Percentiles rank a stretch among this genome's conserved stretches.
Conservation (phyloP, 495 filamentous ascomycete species). For the Sordaria brevicollis region DNA sequence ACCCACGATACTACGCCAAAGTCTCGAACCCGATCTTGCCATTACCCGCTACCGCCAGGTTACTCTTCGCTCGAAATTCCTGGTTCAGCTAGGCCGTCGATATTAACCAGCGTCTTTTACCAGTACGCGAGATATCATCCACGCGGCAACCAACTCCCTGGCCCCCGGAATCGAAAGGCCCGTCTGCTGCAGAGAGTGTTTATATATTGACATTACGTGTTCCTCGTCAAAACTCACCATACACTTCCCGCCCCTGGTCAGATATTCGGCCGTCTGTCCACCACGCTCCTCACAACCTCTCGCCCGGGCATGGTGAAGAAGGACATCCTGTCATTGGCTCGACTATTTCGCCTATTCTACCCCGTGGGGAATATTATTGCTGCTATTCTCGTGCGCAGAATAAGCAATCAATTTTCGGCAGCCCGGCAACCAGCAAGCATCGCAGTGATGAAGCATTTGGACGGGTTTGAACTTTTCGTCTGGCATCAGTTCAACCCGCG, state of each 20-base stretch:
- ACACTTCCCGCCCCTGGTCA: constrained; percentile 8
- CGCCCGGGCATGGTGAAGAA: constrained; percentile 8
- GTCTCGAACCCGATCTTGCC: not conserved
- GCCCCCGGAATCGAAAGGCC: constrained; percentile 12
- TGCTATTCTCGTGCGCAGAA: constrained; percentile 16
- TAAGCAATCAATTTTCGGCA: constrained; percentile 13
- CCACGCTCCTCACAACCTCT: constrained; percentile 6
- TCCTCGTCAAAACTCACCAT: constrained; percentile 8
- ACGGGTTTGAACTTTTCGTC: not conserved
- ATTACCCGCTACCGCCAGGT: not conserved
- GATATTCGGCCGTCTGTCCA: constrained; percentile 9
- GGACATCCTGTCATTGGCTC: constrained; percentile 12
- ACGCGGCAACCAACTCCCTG: constrained; percentile 17
- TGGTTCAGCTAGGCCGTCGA: constrained; percentile 10
- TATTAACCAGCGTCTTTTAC: constrained; percentile 23
- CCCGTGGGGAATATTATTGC: constrained; percentile 14
- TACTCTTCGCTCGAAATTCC: constrained; percentile 11
- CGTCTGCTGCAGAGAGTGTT: constrained; percentile 9
- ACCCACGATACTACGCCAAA: not conserved
- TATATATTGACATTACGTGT: constrained; percentile 27
- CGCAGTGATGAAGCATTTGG: not conserved
- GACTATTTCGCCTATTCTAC: constrained; percentile 2
- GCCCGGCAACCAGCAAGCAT: constrained; percentile 22
- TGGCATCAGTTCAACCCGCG: not conserved
- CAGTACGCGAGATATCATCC: constrained; percentile 15